phyloP scores from a whole-genome alignment of 371 early-diverging fungal genomes.

The Mucor piriformis region DNA sequence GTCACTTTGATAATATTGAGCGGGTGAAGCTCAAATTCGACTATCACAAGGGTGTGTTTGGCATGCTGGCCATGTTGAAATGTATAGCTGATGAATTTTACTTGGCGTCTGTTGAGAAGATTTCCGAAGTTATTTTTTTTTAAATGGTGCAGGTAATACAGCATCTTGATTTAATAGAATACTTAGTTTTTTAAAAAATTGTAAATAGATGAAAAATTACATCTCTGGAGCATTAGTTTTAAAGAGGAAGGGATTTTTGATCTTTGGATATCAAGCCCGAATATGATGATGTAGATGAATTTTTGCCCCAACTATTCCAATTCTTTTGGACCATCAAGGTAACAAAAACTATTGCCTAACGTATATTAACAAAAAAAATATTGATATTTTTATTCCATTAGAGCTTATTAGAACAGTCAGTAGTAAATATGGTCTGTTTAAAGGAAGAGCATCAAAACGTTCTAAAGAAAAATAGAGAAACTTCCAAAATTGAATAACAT shows the following conservation, averaged over 20 bases:
- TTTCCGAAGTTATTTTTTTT: constrained; percentile 13
- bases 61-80: constrained; percentile 22
- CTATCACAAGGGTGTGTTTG: constrained; percentile 22
- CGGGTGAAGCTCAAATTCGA: constrained; percentile 8
- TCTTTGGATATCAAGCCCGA: constrained; percentile 13
- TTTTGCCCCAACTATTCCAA: constrained; percentile 10
- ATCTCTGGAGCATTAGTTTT: constrained; percentile 14
- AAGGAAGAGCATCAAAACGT: not conserved
- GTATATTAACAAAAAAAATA: not conserved
- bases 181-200: not conserved
- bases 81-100: constrained; percentile 10
- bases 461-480: too few relatives aligned
- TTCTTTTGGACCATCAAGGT: constrained; percentile 14
- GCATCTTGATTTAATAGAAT: not conserved
- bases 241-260: constrained; percentile 16
- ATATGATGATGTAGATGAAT: constrained; percentile 10
- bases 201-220: constrained; percentile 8
- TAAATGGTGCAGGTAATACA: constrained; percentile 18
- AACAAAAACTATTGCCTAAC: not conserved
- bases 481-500: too few relatives aligned
- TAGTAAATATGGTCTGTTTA: not conserved
- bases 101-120: constrained; percentile 4
- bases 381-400: not conserved
- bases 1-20: constrained; percentile 6
- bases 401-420: not conserved